Evolutionary conservation across 2,329 filamentous ascomycete genomes (phyloP).

Genomic region (Calcarisporium arbuscula): DNA sequence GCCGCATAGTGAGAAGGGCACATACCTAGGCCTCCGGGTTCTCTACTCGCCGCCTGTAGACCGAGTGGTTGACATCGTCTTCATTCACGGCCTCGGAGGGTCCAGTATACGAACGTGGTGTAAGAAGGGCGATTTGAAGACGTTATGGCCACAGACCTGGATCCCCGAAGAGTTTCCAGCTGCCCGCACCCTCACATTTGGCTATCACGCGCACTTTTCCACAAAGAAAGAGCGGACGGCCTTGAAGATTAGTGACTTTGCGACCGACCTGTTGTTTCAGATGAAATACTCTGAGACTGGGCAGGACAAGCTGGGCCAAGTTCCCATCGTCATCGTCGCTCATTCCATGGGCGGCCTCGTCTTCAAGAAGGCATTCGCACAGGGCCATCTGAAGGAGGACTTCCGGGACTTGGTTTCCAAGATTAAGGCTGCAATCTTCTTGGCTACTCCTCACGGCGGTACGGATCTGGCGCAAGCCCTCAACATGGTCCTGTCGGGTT

Average conservation of each 20-base stretch:
- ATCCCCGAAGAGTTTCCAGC: slow-evolving; percentile 23
- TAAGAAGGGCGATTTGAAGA: slow-evolving; percentile 14
- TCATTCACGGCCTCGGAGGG: slow-evolving; percentile 34
- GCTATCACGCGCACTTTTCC: slow-evolving; percentile 26
- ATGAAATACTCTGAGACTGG: slow-evolving; percentile 13
- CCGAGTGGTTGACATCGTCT: slow-evolving; percentile 22
- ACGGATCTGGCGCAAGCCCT: no score
- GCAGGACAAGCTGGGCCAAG: slow-evolving; percentile 18
- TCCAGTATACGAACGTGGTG: slow-evolving; percentile 29
- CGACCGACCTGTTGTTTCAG: slow-evolving; percentile 22
- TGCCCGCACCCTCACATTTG: slow-evolving; percentile 28
- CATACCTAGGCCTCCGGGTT: no score
- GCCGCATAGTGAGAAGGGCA: no score
- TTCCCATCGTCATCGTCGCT: no score
- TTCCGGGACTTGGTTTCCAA: no score
- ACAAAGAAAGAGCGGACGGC: no score
- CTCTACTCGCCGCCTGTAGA: background rate
- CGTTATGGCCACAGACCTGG: slow-evolving; percentile 31
- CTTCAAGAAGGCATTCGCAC: no score
- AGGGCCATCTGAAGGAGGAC: no score
- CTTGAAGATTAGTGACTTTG: slow-evolving; percentile 29
- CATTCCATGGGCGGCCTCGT: no score
- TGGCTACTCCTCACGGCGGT: no score
- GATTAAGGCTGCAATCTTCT: no score
- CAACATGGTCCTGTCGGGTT: no score